A percentile compares a stretch with the other conserved stretches of the same genome.
These are phyloP conservation scores for Sphaceloma murrayae DNA, from an alignment of 2,329 filamentous ascomycete genomes.

Conservation along the genomic window DNA sequence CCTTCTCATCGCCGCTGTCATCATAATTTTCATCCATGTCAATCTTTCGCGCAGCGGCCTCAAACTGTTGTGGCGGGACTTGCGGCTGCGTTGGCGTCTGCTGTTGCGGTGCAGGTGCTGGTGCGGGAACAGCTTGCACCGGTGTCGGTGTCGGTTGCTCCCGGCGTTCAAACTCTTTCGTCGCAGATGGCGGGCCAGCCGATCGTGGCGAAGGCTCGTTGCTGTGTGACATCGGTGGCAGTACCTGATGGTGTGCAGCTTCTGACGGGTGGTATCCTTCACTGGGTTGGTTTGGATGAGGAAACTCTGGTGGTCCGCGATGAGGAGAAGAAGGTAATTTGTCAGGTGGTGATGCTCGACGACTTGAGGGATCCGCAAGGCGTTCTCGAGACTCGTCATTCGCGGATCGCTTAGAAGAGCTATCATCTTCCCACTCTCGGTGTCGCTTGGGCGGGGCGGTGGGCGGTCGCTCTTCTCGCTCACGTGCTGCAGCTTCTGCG, in stretches of 20 bases:
- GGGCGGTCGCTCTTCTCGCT: constrained; percentile 62
- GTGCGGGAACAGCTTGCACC: constrained; percentile 22
- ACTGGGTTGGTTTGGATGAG: constrained; percentile 56
- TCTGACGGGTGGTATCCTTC: constrained; percentile 87
- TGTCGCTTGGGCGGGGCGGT: constrained; percentile 70
- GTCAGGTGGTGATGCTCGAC: constrained; percentile 46
- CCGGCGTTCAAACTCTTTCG: constrained; percentile 35
- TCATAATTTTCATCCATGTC: constrained; percentile 97
- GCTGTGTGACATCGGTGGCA: constrained; percentile 40
- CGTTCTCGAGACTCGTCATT: constrained; percentile 82
- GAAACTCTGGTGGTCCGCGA: constrained; percentile 51
- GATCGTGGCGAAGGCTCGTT: constrained; percentile 47
- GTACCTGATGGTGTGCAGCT: constrained; percentile 73
- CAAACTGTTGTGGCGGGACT: constrained; percentile 41
- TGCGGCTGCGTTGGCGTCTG: constrained; percentile 15
- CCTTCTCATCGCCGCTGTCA: constrained; percentile 73
- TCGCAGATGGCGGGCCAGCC: constrained; percentile 32
- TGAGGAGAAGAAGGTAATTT: constrained; percentile 56
- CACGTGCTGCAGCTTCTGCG: constrained; percentile 57
- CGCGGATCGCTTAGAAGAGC: constrained; percentile 65
- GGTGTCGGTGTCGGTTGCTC: constrained; percentile 25
- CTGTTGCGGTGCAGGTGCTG: constrained; percentile 32
- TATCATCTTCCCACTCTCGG: constrained; percentile 87
- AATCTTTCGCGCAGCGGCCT: constrained; percentile 88
- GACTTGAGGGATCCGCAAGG: constrained; percentile 72